Evolutionary conservation across 106 monocot species (phyloP), one percentile per base, ranked within the genome.

Genomic region (Phalaenopsis equestris): DNA sequence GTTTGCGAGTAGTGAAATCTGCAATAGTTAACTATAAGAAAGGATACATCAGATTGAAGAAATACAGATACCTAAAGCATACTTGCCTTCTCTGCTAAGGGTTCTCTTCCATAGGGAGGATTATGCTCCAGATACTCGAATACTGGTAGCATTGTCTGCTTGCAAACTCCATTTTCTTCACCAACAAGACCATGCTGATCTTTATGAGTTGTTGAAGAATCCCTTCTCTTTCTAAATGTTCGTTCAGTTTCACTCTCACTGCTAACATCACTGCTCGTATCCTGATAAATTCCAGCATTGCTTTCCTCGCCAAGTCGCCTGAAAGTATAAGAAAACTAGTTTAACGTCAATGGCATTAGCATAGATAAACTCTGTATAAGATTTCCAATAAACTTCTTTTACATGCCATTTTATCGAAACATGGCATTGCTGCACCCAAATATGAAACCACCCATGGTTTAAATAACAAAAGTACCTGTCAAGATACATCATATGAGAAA

Each of bases 1-100:
- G 41, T 70, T 67, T 5, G 91, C 90, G 79, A 98, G 91, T 78
- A 72, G 58, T 41, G 84, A 85, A 79, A 98, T 92, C 98, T 98
- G 90, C 72, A 83, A 55, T 10, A 41, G 23, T 49, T 48, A 9
- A 17, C 4, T 47, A 23, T 16, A 30, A 52, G 49, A 18, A 14
- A 76, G 2, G n/a, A 2, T 8, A 11, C 6, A 43, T 47, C 49
- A 49, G 11, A 52, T 30, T 47, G 23, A 74, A 43, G 42, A 37
- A 21, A 45, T 43, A 74, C 7, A 39, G 38, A 39, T 0, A 11
- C 21, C 14, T 12, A 52, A 52, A 52, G 52, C 12, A 14, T 73
- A 78, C 79, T 75, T 82, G 36, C 86, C 86, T 86, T 86, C 24
- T 82, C 79, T 23, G 86, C 73, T 76, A 86, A 86, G 38, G 86